Evolutionary conservation across 306 rosid genomes (phyloP).

Genomic region (Begonia loranthoides): DNA sequence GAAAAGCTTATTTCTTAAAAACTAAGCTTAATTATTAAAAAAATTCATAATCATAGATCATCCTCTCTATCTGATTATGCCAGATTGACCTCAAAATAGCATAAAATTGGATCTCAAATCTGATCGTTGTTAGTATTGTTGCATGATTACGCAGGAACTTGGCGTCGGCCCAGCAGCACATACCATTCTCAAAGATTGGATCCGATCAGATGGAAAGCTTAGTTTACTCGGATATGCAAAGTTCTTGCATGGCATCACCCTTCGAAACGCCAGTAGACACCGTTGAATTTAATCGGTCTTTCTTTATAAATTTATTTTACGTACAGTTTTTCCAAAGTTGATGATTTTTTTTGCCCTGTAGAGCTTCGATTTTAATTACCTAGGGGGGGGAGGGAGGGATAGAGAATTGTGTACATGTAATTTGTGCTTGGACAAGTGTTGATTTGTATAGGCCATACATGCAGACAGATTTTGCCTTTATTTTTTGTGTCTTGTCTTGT

Average conservation of each 20-base stretch:
- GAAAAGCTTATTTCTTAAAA: slow-evolving; percentile 2
- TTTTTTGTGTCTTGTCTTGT: no score
- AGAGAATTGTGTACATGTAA: slow-evolving; percentile 22
- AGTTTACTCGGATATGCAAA: slow-evolving; percentile 71
- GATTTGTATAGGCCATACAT: neutral
- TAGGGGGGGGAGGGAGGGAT: slow-evolving; percentile 13
- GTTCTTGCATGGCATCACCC: slow-evolving; percentile 81
- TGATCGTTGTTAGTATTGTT: neutral
- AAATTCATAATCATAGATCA: neutral
- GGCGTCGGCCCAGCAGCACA: slow-evolving; percentile 62
- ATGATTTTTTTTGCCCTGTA: slow-evolving; percentile 24
- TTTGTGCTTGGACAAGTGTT: slow-evolving; percentile 16
- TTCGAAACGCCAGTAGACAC: slow-evolving; percentile 66
- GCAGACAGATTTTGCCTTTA: no score
- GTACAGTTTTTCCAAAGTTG: slow-evolving; percentile 28
- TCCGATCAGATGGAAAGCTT: slow-evolving; percentile 81
- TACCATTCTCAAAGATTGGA: slow-evolving; percentile 71
- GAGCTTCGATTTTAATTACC: slow-evolving; percentile 10
- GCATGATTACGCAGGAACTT: slow-evolving; percentile 59
- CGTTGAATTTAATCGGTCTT: slow-evolving; percentile 25
- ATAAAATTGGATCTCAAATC: neutral
- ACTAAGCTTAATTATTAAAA: neutral
- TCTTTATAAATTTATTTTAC: neutral
- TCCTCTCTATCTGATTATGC: no score
- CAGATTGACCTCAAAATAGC: neutral